Base-by-base conservation (phyloP, 2,329 filamentous ascomycete genomes). In the Paramyrothecium roridum region DNA sequence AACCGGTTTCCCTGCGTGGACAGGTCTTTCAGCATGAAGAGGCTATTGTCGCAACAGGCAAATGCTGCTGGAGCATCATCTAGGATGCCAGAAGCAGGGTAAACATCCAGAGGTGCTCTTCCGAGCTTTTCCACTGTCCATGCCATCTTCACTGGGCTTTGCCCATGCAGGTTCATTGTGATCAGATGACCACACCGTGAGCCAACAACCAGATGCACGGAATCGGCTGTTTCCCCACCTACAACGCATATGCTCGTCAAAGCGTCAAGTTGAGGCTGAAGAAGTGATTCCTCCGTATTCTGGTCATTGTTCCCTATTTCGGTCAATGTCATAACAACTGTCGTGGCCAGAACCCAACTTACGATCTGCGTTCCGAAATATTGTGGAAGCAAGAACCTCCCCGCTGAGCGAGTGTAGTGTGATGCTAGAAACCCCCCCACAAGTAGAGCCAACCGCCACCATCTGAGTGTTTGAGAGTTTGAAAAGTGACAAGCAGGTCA, bases 151-250 rank as follows among this genome's bases (percentile, higher is more conserved):
- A 67, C 58, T 1, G 61, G 55, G 3, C 56, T 53, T 8, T 62
- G 47, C 21, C 54, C 56, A 4, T 57, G 60, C 7, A 70, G 45
- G 17, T 61, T 61, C 23, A 81, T 53, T 0, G 72, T 80, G 26
- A 81, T 64, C 2, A 84, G 65, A 37, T 81, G 74, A 1, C 83
- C 83, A 54, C 78, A 79, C 52, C 80, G 75, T 23, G 80, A 83
- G 10, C 82, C 82, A 10, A 75, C 63, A 4, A 77, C 63, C 2
- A 83, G 52, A 16, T 71, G 63, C 1, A 67, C 61, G 8, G 62
- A 64, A 13, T 65, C 56, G 2, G 52, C 46, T 3, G 57, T 59
- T 52, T 72, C 65, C 12, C 37, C n/a, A 2, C 64, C 61, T 8
- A 75, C 60, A 45, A 64, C 57, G 30, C 71, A 70, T 37, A 83